Evolutionary conservation across 441 rosid genomes (phyloP).

Genomic region (Dalechampia spathulata): DNA sequence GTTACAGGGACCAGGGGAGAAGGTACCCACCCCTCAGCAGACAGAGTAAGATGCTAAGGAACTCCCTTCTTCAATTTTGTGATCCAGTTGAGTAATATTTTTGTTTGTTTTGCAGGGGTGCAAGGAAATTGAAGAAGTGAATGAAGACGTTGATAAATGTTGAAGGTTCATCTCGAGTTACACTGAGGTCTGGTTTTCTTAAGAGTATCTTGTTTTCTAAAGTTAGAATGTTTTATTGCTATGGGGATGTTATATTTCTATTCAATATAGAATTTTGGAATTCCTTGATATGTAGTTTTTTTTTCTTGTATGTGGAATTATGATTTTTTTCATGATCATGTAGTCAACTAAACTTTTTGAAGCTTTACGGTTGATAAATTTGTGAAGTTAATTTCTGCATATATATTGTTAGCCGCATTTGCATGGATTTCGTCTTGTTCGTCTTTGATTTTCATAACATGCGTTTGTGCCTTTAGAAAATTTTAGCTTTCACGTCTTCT

Average conservation of each 20-base stretch:
- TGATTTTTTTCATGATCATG: background rate
- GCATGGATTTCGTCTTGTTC: too few relatives aligned
- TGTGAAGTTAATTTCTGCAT: background rate
- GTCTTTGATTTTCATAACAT: too few relatives aligned
- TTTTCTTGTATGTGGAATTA: background rate
- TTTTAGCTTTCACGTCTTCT: too few relatives aligned
- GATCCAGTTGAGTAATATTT: background rate
- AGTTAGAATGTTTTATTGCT: background rate
- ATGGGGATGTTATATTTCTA: background rate
- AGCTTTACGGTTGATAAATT: background rate
- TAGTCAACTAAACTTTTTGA: background rate
- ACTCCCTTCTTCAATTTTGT: background rate
- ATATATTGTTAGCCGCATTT: too few relatives aligned
- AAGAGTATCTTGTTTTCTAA: background rate
- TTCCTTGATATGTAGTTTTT: slow-evolving; percentile 3
- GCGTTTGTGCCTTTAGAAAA: too few relatives aligned
- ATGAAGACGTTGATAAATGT: background rate
- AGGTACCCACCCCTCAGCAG: slow-evolving; percentile 13
- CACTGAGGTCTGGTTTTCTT: slow-evolving; percentile 3
- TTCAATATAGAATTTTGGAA: slow-evolving; percentile 8
- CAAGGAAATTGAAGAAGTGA: slow-evolving; percentile 21
- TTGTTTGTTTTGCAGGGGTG: slow-evolving; percentile 5
- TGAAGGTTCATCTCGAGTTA: background rate
- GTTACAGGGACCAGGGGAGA: slow-evolving; percentile 18
- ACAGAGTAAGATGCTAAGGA: slow-evolving; percentile 2